Evolutionary conservation across 176 grass and related monocot genomes (phyloP).

Genomic region (Eleusine indica): DNA sequence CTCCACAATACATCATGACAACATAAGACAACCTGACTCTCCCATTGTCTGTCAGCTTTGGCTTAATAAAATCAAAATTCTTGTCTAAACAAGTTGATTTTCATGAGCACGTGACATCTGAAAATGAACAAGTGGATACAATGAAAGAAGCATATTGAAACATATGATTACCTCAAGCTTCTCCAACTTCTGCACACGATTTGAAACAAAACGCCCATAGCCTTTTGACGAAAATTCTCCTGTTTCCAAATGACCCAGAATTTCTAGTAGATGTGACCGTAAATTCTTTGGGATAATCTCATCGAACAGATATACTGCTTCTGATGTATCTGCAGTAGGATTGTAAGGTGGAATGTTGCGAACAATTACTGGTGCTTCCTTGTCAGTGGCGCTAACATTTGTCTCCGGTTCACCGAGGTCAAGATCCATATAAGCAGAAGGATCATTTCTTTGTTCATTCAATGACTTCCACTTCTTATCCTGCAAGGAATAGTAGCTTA

Average conservation of each 20-base stretch:
- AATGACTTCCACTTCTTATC: constrained; percentile 73
- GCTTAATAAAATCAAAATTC: constrained; percentile 25
- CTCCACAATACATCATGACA: background rate
- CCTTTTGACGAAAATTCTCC: constrained; percentile 57
- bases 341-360: constrained; percentile 91
- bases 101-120: background rate
- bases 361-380: constrained; percentile 22
- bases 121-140: constrained; percentile 3
- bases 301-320: constrained; percentile 69
- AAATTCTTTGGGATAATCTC: constrained; percentile 83
- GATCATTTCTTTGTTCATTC: constrained; percentile 62
- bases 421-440: constrained; percentile 49
- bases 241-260: constrained; percentile 53
- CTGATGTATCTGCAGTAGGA: constrained; percentile 66
- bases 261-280: constrained; percentile 64
- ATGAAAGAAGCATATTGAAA: constrained; percentile 33
- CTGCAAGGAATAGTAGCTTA: constrained; percentile 45
- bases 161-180: constrained; percentile 54
- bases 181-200: constrained; percentile 65
- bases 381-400: constrained; percentile 35
- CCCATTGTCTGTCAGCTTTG: background rate
- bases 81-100: constrained; percentile 25
- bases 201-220: constrained; percentile 87
- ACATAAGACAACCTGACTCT: background rate
- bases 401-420: constrained; percentile 39